phyloP scores from a whole-genome alignment of 164 flowering plant species.

The Saururus chinensis region DNA sequence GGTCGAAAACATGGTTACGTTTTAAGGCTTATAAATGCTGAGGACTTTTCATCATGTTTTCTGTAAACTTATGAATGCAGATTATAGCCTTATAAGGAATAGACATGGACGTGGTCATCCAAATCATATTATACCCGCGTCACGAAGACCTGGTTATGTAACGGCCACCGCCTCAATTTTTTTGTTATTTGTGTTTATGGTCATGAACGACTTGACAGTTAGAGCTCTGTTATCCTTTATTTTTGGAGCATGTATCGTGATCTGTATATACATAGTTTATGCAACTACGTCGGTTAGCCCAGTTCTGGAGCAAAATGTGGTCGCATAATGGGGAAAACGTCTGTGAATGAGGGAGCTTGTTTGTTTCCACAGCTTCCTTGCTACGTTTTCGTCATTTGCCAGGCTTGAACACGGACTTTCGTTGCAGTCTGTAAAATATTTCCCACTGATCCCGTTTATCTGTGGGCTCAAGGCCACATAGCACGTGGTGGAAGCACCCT shows the following conservation, averaged over 20 bases:
- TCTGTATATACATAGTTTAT: background rate
- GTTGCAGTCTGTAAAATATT: constrained; percentile 64
- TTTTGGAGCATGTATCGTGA: background rate
- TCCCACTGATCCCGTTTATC: constrained; percentile 62
- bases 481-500: constrained; percentile 91
- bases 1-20: no score
- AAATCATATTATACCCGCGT: no score
- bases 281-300: background rate
- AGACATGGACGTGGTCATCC: no score
- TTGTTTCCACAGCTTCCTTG: constrained; percentile 60
- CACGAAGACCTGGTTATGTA: no score
- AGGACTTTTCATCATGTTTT: no score
- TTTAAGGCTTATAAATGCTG: no score
- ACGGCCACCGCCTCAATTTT: no score
- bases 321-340: constrained; percentile 3
- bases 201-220: background rate
- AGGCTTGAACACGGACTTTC: constrained; percentile 58
- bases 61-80: no score
- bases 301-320: constrained; percentile 1
- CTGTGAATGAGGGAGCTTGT: constrained; percentile 42
- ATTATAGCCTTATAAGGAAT: no score
- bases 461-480: constrained; percentile 61
- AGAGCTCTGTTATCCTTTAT: background rate
- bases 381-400: constrained; percentile 61
- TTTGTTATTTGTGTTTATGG: background rate